These are phyloP conservation scores for Penicillium digitatum DNA, from an alignment of 2,329 filamentous ascomycete species.

Conservation along the genomic window DNA sequence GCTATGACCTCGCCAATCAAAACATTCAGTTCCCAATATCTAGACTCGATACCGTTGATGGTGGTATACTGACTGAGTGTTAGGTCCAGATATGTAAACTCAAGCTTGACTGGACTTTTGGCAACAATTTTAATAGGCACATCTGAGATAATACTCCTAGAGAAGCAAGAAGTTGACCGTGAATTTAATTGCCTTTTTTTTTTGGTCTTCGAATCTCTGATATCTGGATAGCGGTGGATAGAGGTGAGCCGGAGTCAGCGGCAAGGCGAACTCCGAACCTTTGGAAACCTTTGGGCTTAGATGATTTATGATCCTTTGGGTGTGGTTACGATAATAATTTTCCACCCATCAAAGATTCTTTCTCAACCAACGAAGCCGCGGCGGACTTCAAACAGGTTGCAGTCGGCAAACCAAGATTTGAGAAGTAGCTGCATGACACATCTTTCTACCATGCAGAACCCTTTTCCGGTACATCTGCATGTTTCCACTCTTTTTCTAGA, in stretches of 20 bases:
- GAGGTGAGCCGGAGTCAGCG: too few species aligned
- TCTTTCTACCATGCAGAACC: not conserved
- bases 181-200: too few species aligned
- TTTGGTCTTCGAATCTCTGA: too few species aligned
- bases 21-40: constrained; percentile 41
- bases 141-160: too few species aligned
- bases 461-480: not conserved
- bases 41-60: constrained; percentile 56
- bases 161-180: too few species aligned
- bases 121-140: not conserved
- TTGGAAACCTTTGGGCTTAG: too few species aligned
- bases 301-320: too few species aligned
- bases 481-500: too few species aligned
- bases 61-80: constrained; percentile 39
- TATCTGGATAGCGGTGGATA: too few species aligned
- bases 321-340: constrained; percentile 6
- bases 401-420: not conserved
- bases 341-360: not conserved
- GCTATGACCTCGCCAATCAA: constrained; percentile 38
- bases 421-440: not conserved
- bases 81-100: not conserved
- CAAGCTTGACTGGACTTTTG: not conserved
- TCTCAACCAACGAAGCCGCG: not conserved
- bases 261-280: too few species aligned
- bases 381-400: not conserved